Evolutionary conservation across 352 stramenopile genomes (phyloP).

Genomic region (Globisporangium iwayamae): DNA sequence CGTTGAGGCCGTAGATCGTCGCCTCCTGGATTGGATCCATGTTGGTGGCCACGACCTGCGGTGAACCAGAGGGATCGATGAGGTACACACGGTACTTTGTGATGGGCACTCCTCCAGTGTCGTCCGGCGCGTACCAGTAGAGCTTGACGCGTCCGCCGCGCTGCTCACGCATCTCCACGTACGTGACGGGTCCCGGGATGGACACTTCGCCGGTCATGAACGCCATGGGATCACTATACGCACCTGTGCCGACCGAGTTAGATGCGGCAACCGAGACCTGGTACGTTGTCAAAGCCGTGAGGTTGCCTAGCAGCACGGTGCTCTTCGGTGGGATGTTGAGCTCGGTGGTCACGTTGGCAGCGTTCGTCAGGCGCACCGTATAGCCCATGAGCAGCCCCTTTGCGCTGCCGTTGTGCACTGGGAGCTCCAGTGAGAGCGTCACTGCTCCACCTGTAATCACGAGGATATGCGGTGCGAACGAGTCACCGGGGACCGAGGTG

Average conservation of each 20-base stretch:
- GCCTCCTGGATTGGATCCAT: conserved; percentile 13
- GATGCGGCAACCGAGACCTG: conserved; percentile 34
- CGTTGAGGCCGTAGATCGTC: conserved; percentile 25
- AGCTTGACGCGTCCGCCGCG: conserved; percentile 43
- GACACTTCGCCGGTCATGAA: conserved; percentile 44
- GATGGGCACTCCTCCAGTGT: conserved; percentile 50
- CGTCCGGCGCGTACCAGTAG: conserved; percentile 36
- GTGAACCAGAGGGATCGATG: conserved; percentile 7
- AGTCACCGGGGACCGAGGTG: conserved; percentile 28
- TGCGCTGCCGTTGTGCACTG: conserved; percentile 50
- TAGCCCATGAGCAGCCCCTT: conserved; percentile 31
- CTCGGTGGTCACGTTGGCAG: conserved; percentile 9
- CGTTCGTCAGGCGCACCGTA: conserved; percentile 27
- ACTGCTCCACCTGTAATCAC: conserved; percentile 38
- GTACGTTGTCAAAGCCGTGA: conserved; percentile 36
- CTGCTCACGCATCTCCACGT: conserved; percentile 17
- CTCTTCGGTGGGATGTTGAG: conserved; percentile 14
- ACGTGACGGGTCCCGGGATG: conserved; percentile 25
- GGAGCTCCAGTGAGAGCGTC: conserved; percentile 26
- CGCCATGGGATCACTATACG: conserved; percentile 26
- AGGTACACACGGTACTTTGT: conserved; percentile 58
- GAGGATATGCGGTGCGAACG: conserved; percentile 19
- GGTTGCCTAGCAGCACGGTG: conserved; percentile 21
- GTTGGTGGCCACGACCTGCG: conserved; percentile 20
- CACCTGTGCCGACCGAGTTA: conserved; percentile 26